These are phyloP conservation scores for Lepidium didymum DNA, from an alignment of 345 rosid species.

Conservation along the genomic window DNA sequence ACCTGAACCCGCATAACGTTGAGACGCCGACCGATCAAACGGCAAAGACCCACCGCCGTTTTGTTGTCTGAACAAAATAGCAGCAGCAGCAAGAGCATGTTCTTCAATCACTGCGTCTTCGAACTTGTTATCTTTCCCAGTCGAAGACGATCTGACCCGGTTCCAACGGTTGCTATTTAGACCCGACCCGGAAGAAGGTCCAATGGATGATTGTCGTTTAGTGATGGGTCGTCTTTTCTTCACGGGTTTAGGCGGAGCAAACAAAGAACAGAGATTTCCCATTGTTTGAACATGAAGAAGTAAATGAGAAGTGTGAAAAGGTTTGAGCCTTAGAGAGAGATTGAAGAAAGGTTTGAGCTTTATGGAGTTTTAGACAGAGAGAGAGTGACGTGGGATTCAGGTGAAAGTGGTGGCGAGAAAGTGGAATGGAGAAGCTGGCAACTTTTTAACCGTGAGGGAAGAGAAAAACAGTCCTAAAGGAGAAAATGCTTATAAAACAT, in stretches of 20 bases:
- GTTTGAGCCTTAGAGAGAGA: neutral
- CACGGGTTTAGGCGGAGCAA: conserved; percentile 40
- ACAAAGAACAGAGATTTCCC: conserved; percentile 67
- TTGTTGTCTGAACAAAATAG: conserved; percentile 51
- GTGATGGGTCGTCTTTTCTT: conserved; percentile 35
- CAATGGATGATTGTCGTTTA: conserved; percentile 28
- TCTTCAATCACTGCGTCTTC: conserved; percentile 58
- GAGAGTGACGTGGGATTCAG: conserved; percentile 15
- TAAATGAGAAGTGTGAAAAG: neutral
- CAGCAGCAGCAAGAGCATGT: conserved; percentile 77
- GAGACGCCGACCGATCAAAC: conserved; percentile 76
- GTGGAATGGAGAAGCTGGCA: conserved; percentile 23
- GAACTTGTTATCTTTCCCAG: conserved; percentile 47
- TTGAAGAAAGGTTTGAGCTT: conserved; percentile 8
- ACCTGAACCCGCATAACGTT: conserved; percentile 50
- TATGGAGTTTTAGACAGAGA: conserved; percentile 8
- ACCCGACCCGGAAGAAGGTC: conserved; percentile 15
- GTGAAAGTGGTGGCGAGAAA: conserved; percentile 26
- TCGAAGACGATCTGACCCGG: conserved; percentile 58
- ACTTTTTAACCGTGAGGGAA: conserved; percentile 6
- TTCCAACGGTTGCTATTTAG: conserved; percentile 35
- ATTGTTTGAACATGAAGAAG: conserved; percentile 10
- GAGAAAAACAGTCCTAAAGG: neutral
- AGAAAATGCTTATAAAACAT: neutral
- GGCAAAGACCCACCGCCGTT: conserved; percentile 36